Evolutionary conservation across 176 grass and related monocot species (phyloP), one percentile per base, ranked within the genome.

Genomic region (Elaeis guineensis): DNA sequence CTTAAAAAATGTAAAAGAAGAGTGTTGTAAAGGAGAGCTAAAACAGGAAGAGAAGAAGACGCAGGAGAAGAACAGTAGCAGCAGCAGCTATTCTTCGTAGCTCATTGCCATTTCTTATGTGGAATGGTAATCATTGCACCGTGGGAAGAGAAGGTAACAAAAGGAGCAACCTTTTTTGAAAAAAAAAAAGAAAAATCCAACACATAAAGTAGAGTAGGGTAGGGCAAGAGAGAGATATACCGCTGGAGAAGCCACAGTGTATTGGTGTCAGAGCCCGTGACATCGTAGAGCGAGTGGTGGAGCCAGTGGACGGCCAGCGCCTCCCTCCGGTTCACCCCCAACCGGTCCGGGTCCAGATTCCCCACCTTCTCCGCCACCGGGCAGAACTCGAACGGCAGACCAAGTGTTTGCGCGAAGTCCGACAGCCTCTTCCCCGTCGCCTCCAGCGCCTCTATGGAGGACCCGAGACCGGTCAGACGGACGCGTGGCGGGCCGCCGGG

Each of bases 251-350:
- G 84, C 70, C 78, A 73, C 5, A 91, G 87, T 4, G 84, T 97
- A 59, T 92, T 85, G 73, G 81, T 66, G 67, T 91, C 86, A 16
- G 67, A 76, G 17, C 93, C 93, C 11, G 87, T 89, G 59, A 97
- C 93, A 49, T 97, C 93, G 75, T 97, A 97, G 69, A 97, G 93
- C 1, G 93, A 92, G 70, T 98, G 93, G 73, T 91, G 93, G 5
- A 92, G 79, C 93, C 93, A 98, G 63, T 98, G 93, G 17, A 98
- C 93, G 49, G 93, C 93, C 50, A 97, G 76, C 8, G 87, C 93
- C 70, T 97, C 93, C 1, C 87, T 78, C 1, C 84, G 62, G 24
- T 65, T 75, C 20, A 89, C 87, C 4, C 93, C 93, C 0, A 97
- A 87, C 39, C 78, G 77, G 56, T 83, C 87, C 21, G 87, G 84